Percentiles rank a stretch among this genome's conserved stretches.
These are phyloP conservation scores for Aotearoamyces nothofagi DNA, from an alignment of 2,329 filamentous ascomycete genomes.

Conservation along the genomic window DNA sequence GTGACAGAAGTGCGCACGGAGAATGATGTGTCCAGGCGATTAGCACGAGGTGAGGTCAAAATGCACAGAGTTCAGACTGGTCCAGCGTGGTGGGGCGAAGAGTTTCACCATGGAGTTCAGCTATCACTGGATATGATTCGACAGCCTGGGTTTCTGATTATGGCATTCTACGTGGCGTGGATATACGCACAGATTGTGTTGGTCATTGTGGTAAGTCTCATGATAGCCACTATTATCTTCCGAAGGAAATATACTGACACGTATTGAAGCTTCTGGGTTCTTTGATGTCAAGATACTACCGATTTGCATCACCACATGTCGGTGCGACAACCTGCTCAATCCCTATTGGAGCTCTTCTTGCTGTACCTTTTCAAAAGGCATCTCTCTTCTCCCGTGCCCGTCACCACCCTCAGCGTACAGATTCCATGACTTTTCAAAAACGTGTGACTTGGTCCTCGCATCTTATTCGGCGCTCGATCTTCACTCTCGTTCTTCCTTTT, in stretches of 20 bases:
- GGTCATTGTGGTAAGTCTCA: slow-evolving; percentile 43
- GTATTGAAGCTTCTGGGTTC: slow-evolving; percentile 51
- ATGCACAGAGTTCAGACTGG: slow-evolving; percentile 59
- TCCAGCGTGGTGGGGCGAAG: slow-evolving; percentile 64
- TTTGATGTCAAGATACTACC: slow-evolving; percentile 54
- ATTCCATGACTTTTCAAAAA: slow-evolving; percentile 51
- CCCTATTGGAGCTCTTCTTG: slow-evolving; percentile 51
- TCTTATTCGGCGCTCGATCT: slow-evolving; percentile 50
- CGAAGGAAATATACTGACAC: slow-evolving; percentile 7
- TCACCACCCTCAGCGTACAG: slow-evolving; percentile 39
- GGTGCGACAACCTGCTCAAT: slow-evolving; percentile 51
- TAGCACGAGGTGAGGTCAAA: slow-evolving; percentile 61
- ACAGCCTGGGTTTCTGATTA: slow-evolving; percentile 57
- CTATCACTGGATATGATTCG: slow-evolving; percentile 56
- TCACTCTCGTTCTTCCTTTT: slow-evolving; percentile 51
- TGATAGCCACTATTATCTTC: background rate
- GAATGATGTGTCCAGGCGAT: slow-evolving; percentile 34
- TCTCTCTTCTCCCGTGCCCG: slow-evolving; percentile 52
- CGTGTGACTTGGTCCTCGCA: slow-evolving; percentile 58
- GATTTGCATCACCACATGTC: slow-evolving; percentile 45
- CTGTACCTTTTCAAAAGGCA: slow-evolving; percentile 61
- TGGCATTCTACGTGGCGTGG: slow-evolving; percentile 63
- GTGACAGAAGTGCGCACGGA: slow-evolving; percentile 46
- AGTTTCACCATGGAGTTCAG: slow-evolving; percentile 54
- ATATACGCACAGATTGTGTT: slow-evolving; percentile 65